Conservation (phyloP, 1,139 yeast species). For the Saccharomyces hybrid region DNA sequence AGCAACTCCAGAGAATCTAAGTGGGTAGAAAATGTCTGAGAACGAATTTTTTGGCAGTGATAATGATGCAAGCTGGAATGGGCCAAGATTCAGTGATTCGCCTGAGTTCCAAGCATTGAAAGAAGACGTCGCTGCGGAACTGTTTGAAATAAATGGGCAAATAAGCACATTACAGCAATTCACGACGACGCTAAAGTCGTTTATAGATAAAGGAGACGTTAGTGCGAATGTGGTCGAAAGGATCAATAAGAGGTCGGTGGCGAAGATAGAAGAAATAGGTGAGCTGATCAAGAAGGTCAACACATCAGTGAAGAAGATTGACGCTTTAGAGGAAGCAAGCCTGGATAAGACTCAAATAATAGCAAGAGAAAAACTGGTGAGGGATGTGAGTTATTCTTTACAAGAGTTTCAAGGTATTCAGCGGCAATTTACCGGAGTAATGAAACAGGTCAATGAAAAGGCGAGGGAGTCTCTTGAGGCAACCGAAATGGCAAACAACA, state of each 20-base stretch:
- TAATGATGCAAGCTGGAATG: conserved; percentile 1
- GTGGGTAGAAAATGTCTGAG: conserved; percentile 1
- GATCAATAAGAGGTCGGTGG: conserved; percentile 40
- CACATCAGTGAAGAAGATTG: conserved; percentile 35
- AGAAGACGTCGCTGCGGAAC: conserved; percentile 39
- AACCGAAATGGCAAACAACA: conserved; percentile 15
- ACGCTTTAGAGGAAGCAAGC: conserved; percentile 25
- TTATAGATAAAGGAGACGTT: conserved; percentile 19
- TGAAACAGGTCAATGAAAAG: conserved; percentile 36
- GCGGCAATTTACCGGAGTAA: conserved; percentile 40
- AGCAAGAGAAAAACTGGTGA: conserved; percentile 53
- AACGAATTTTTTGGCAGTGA: conserved; percentile 1
- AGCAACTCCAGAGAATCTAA: neutral
- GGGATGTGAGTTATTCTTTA: conserved; percentile 45
- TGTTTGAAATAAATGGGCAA: conserved; percentile 48
- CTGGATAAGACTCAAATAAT: conserved; percentile 44
- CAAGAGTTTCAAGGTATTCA: conserved; percentile 61
- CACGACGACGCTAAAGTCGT: conserved; percentile 32
- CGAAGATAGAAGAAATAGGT: conserved; percentile 42
- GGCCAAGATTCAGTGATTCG: conserved; percentile 40
- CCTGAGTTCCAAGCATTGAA: conserved; percentile 49
- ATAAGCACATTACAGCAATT: conserved; percentile 44
- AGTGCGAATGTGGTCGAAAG: conserved; percentile 30
- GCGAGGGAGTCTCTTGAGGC: conserved; percentile 34
- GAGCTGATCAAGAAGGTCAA: conserved; percentile 42